Base-by-base conservation (phyloP, 352 stramenopile genomes). In the Phytopythium oedochilum region DNA sequence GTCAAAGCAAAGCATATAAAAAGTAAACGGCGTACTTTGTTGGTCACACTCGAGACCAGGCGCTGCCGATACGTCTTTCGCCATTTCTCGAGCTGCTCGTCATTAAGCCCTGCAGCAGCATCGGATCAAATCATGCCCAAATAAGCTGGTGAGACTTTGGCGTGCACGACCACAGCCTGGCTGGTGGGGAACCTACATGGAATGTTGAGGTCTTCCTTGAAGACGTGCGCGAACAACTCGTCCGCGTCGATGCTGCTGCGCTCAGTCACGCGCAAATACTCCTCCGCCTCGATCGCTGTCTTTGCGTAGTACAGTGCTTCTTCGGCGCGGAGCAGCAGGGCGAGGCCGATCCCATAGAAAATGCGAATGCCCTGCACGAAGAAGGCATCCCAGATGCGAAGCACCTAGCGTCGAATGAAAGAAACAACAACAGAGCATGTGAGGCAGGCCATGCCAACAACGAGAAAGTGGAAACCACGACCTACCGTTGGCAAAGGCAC, bases 181-280 rank as follows among this genome's bases (percentile, higher is more conserved):
- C 10, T 35, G 17, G 15, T n/a, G 11, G 38, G 45, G 23, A 55
- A 59, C 72, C 22, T 74, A 92, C 83, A 90, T 40, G 76, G 64
- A 40, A 92, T 88, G 53, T 86, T 86, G 29, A 92, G 66, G 50
- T 92, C 83, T 31, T 89, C 83, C 39, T 88, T 89, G 54, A 92
- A 87, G 17, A 84, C 75, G 39, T 82, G 66, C 0, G 80, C 82
- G 57, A 92, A 92, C 18, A 92, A 55, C 25, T 60, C 67, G 51
- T 92, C 81, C 1, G 76, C 78, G 55, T 92, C 78, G 43, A 92
- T 86, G 38, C 75, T 86, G 42, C 66, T 78, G 17, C 69, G 63
- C 45, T 91, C 83, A 15, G 67, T 84, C 17, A 70, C 64, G 29
- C 60, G 66, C 22, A 92, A 49, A 46, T 72, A 76, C 6, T 83